Percentiles rank a stretch among this genome's conserved stretches.
phyloP scores from a whole-genome alignment of 768 basidiomycete species.

The Jaapia argillacea region DNA sequence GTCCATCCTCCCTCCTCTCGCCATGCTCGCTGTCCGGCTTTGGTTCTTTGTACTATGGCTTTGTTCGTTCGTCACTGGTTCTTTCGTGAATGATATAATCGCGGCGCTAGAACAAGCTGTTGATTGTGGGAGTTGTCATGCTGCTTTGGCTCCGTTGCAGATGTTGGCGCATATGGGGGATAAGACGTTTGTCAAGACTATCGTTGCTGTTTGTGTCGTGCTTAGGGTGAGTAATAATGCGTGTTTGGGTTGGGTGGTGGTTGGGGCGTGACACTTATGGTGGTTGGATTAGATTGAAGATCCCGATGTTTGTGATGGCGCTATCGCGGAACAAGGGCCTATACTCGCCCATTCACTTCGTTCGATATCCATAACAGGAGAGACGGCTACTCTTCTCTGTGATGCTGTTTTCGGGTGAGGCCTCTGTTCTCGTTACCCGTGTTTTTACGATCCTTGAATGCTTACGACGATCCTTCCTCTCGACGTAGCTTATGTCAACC shows the following conservation, averaged over 20 bases:
- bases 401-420: slow-evolving; percentile 46
- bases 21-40: too few species aligned
- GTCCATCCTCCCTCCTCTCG: too few species aligned
- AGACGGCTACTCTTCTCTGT: slow-evolving; percentile 45
- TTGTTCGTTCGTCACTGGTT: too few species aligned
- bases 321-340: slow-evolving; percentile 39
- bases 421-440: too few species aligned
- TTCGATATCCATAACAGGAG: slow-evolving; percentile 32
- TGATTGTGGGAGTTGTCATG: slow-evolving; percentile 42
- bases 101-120: slow-evolving; percentile 33
- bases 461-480: too few species aligned
- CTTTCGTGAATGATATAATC: too few species aligned
- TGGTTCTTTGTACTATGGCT: too few species aligned
- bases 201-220: slow-evolving; percentile 35
- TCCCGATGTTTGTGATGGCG: slow-evolving; percentile 47
- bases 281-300: slow-evolving; percentile 30
- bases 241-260: not conserved
- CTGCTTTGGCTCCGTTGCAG: slow-evolving; percentile 35
- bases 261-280: too few species aligned
- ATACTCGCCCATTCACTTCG: slow-evolving; percentile 49
- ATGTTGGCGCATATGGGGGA: slow-evolving; percentile 39
- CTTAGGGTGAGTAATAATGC: slow-evolving; percentile 21
- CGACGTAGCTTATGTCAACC: not conserved
- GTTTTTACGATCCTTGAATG: too few species aligned
- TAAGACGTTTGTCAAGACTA: slow-evolving; percentile 29